Evolutionary conservation across 768 basidiomycete genomes (phyloP), one percentile per base, ranked within the genome.

Genomic region (Boletellus sp.): DNA sequence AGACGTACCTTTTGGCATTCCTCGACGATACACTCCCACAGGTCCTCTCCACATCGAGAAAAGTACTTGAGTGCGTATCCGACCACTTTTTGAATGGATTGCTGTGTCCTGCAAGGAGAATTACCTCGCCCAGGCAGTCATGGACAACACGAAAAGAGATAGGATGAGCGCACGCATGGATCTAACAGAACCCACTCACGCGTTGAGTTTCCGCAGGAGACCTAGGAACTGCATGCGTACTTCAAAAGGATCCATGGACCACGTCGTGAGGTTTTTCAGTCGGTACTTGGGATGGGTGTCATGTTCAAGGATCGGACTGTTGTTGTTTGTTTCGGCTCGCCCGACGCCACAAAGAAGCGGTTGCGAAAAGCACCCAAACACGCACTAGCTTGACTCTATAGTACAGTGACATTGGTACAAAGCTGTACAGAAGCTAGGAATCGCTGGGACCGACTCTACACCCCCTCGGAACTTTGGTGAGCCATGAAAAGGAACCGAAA

Each of bases 21-120:
- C 63, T 95, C 92, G 22, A 93, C 70, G 34, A 95, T 79, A 58
- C 92, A 94, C 58, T 94, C 92, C 94, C 93, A 95, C 11, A 95
- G 68, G 66, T 96, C 92, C 60, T 95, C 92, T 6, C 90, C 92
- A 48, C 91, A 94, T 49, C 79, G 79, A 6, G 85, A 74, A 47
- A 87, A 93, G 61, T 88, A 85, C 65, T 93, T 93, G 48, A 94
- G 75, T 0, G 91, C 90, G 60, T 84, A 94, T 9, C 78, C 76
- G 28, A 94, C 93, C 32, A 89, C 86, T 66, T 87, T 90, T 67
- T 90, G 88, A 46, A 94, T 94, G 12, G 90, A 93, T 60, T 83
- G 84, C 61, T 92, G 90, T 24, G 90, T 84, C 58, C 88, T 91
- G 24, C n/a, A 31, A 22, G 37, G 16, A 17, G 15, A 3, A 16